Evolutionary conservation across 2,329 filamentous ascomycete genomes (phyloP).

Genomic region (Clathrospora elynae): DNA sequence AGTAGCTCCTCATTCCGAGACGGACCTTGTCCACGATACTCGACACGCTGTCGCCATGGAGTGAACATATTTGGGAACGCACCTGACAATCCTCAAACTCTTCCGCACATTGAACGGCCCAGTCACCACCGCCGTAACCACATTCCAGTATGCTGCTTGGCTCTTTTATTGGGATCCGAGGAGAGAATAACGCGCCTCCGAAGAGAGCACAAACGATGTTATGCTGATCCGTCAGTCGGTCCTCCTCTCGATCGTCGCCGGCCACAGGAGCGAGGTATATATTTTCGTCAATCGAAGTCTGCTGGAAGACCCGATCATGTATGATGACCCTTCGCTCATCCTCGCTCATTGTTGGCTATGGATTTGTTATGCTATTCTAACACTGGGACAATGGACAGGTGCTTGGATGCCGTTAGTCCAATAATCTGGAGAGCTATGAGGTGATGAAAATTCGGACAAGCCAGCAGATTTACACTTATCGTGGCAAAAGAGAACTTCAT

Average conservation of each 20-base stretch:
- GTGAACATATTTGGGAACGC: constrained; percentile 14
- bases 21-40: background rate
- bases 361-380: no score
- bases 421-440: constrained; percentile 13
- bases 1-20: constrained; percentile 6
- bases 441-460: constrained; percentile 16
- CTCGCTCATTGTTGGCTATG: constrained; percentile 20
- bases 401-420: constrained; percentile 5
- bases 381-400: background rate
- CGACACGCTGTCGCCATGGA: background rate
- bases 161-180: constrained; percentile 30
- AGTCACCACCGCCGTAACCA: constrained; percentile 48
- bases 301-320: constrained; percentile 48
- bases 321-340: constrained; percentile 36
- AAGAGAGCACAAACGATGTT: constrained; percentile 41
- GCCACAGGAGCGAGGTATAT: constrained; percentile 49
- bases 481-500: constrained; percentile 25
- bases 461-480: constrained; percentile 17
- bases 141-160: constrained; percentile 47
- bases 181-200: constrained; percentile 36
- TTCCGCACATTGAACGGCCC: constrained; percentile 46
- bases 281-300: constrained; percentile 43
- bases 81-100: constrained; percentile 48
- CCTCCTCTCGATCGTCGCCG: constrained; percentile 46
- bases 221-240: constrained; percentile 45